Base-by-base conservation (phyloP, 164 flowering plant genomes). In the Berberis thunbergii region DNA sequence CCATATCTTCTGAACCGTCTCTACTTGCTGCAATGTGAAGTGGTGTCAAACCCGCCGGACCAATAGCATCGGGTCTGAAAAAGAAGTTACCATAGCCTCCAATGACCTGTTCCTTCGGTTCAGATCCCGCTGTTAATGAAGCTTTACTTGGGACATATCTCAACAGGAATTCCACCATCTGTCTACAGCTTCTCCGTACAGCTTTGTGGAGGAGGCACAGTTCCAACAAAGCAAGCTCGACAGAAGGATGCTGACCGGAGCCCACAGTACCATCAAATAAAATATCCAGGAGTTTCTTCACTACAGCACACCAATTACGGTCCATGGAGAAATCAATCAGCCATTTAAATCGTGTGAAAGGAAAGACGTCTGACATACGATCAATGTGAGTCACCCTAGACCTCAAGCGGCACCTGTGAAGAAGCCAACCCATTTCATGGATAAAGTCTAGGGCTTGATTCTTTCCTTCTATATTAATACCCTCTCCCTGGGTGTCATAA, bases 351-450 rank as follows among this genome's bases (percentile, higher is more conserved):
- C 92, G 74, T 49, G 50, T 57, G 66, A 84, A 83, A 61, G 86
- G 62, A 64, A 87, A 90, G 54, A 64, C 70, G 45, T 74, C 69
- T 10, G 12, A 38, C 53, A 64, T 66, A 45, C 78, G 72, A 73
- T 69, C 76, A 59, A 41, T 42, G 54, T 71, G 64, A 69, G 74
- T 79, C 55, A 76, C 59, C 67, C 81, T 80, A 60, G 67, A 70
- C 61, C 70, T 79, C 72, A 73, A 60, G 6, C 61, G 73, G 68
- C 70, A 77, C 76, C 84, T 83, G 60, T 83, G 87, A 66, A 89
- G 88, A 66, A 89, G 85, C 97, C 97, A 89, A 49, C 97, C 97
- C 81, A 87, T 77, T 76, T 89, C 97, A 72, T 89, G 81, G 54
- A 89, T 58, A 63, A 87, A 89, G 59, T 86, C 78, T 68, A 86